Percentiles rank a stretch among this genome's conserved stretches.
Conservation (phyloP, 2,329 filamentous ascomycete genomes). For the Apiospora koreana region DNA sequence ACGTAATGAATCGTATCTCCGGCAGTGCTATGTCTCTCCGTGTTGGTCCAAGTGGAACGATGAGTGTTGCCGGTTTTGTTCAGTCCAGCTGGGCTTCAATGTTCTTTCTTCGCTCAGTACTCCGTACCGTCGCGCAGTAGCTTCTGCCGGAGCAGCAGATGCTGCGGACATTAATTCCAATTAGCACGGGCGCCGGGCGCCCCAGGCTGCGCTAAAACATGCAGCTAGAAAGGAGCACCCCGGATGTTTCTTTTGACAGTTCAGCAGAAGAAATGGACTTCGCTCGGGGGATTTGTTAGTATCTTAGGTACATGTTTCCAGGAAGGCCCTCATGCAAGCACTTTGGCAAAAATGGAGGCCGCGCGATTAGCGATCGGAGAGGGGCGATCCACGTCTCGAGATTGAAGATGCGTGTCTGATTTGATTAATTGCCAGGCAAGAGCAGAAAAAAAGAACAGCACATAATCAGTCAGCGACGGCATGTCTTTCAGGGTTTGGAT, state of each 20-base stretch:
- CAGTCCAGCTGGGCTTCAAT: not conserved
- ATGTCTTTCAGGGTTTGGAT: not conserved
- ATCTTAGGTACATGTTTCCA: too few relatives aligned
- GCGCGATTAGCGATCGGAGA: not conserved
- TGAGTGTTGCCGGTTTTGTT: not conserved
- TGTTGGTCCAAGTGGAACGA: not conserved
- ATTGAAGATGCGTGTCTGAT: not conserved
- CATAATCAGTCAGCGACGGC: not conserved
- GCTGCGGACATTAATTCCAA: not conserved
- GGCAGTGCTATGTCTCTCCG: not conserved
- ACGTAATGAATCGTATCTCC: not conserved
- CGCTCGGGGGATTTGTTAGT: not conserved
- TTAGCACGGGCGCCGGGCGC: not conserved
- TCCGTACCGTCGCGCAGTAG: too few relatives aligned
- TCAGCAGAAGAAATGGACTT: not conserved
- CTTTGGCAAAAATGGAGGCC: slow-evolving; percentile 5
- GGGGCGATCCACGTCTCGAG: not conserved
- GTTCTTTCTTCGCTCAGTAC: too few relatives aligned
- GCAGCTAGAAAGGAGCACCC: not conserved
- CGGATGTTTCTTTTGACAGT: slow-evolving; percentile 3
- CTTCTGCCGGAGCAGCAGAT: too few relatives aligned
- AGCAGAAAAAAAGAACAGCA: not conserved
- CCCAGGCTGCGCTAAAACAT: not conserved
- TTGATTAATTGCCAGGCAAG: not conserved
- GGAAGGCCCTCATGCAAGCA: not conserved